A percentile compares a stretch with the other conserved stretches of the same genome.
Evolutionary conservation across 257 asterid genomes (phyloP).

Genomic region (Cordia subcordata): DNA sequence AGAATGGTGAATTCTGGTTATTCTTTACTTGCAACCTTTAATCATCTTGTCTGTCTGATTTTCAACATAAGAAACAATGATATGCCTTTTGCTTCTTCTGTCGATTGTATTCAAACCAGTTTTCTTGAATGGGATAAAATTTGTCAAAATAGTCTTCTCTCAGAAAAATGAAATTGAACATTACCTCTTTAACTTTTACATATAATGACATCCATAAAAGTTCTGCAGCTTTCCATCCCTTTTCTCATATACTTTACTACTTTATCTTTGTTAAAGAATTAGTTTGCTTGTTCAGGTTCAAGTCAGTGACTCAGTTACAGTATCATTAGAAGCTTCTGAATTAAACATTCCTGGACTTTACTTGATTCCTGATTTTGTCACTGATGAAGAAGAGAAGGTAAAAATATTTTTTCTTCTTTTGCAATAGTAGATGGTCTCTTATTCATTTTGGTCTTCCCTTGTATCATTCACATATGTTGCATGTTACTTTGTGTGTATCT

Average conservation of each 20-base stretch:
- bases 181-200: no score
- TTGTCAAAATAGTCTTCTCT: no score
- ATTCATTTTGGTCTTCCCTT: background rate
- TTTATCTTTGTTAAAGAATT: conserved; percentile 2
- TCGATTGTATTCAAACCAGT: no score
- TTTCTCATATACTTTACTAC: background rate
- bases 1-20: no score
- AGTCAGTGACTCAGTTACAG: conserved; percentile 38
- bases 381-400: conserved; percentile 80
- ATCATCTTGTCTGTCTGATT: no score
- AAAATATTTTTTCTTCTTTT: conserved; percentile 28
- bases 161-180: no score
- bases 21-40: no score
- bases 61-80: no score
- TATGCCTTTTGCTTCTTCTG: no score
- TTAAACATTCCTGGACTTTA: conserved; percentile 78
- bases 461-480: background rate
- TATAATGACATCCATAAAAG: no score
- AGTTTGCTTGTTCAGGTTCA: conserved; percentile 33
- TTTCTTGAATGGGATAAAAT: no score
- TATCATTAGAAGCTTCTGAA: conserved; percentile 64
- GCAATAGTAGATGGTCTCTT: background rate
- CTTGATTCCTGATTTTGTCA: conserved; percentile 62
- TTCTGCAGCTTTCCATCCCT: background rate
- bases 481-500: background rate